phyloP scores from a whole-genome alignment of 257 asterid species.

The Solanum verrucosum region DNA sequence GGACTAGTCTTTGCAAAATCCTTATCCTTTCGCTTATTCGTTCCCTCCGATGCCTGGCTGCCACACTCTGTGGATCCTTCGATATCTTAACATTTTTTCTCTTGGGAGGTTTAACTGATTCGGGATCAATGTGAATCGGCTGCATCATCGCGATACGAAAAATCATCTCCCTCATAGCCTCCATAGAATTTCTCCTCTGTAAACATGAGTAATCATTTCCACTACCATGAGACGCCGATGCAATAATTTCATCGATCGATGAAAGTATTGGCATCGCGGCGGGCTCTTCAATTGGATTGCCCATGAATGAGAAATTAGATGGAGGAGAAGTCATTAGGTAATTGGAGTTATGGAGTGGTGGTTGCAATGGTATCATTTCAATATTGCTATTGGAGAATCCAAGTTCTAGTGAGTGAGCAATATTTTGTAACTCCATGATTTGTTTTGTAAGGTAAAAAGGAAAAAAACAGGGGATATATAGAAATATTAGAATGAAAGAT shows the following conservation, averaged over 20 bases:
- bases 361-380: slow-evolving; percentile 1
- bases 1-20: slow-evolving; percentile 39
- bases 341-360: background rate
- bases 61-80: slow-evolving; percentile 49
- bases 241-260: background rate
- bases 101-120: slow-evolving; percentile 29
- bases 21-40: slow-evolving; percentile 44
- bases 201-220: background rate
- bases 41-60: slow-evolving; percentile 47
- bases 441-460: background rate
- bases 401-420: background rate
- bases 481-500: background rate
- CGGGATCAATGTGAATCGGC: slow-evolving; percentile 39
- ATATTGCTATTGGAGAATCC: background rate
- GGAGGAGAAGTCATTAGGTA: background rate
- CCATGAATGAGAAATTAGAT: slow-evolving; percentile 1
- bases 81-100: slow-evolving; percentile 46
- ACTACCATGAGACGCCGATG: background rate
- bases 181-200: slow-evolving; percentile 24
- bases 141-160: slow-evolving; percentile 48
- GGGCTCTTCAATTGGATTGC: background rate
- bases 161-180: slow-evolving; percentile 44
- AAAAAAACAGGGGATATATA: background rate
- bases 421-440: background rate
- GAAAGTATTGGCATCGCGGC: background rate